Evolutionary conservation across 495 filamentous ascomycete species (phyloP).

Genomic region (Oidiodendron maius): DNA sequence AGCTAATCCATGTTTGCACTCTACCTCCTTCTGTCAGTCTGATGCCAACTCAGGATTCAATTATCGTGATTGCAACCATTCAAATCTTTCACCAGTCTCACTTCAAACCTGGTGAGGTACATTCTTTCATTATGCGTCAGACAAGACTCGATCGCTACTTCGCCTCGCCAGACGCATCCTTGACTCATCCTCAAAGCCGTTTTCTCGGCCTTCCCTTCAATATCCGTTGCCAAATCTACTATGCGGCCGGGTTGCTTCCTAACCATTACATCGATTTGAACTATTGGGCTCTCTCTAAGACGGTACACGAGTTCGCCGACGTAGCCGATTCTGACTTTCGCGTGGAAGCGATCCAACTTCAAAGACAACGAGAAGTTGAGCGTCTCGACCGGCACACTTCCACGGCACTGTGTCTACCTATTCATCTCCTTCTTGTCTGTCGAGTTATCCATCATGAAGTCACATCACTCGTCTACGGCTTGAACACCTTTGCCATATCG

Average conservation of each 20-base stretch:
- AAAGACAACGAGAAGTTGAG: background rate
- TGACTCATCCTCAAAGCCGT: background rate
- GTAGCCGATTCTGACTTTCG: background rate
- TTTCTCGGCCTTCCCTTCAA: background rate
- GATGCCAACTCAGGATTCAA: no score
- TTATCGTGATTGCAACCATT: background rate
- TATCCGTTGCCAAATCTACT: background rate
- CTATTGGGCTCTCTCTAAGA: background rate
- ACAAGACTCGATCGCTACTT: background rate
- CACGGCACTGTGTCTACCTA: background rate
- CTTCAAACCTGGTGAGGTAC: background rate
- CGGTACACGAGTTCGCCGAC: background rate
- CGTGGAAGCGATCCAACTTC: background rate
- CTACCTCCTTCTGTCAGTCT: no score
- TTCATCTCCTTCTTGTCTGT: background rate
- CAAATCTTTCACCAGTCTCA: background rate
- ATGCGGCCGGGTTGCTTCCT: background rate
- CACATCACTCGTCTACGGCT: background rate
- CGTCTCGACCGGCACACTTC: background rate
- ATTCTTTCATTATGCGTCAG: background rate
- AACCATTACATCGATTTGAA: background rate
- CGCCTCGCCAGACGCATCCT: background rate
- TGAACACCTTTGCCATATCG: background rate
- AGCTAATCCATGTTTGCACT: no score
- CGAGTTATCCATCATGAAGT: background rate